Evolutionary conservation across 176 grass and related monocot species (phyloP).

Genomic region (Musa itinerans): DNA sequence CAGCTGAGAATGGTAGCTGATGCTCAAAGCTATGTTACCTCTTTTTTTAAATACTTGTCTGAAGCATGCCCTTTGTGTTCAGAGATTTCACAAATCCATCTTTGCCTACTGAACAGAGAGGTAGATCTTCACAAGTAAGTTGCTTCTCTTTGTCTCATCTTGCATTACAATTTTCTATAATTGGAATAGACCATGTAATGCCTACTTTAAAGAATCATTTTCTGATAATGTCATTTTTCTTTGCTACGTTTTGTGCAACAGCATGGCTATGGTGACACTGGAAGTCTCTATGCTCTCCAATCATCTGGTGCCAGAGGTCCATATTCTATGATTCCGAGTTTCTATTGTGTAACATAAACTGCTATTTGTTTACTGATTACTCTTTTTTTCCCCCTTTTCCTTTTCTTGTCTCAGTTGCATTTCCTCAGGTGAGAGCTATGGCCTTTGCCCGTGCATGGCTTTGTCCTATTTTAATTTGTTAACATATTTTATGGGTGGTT

Average conservation of each 20-base stretch:
- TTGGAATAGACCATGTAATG: not conserved
- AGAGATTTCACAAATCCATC: conserved; percentile 98
- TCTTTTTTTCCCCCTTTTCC: not conserved
- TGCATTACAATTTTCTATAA: not conserved
- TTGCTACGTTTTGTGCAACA: conserved; percentile 17
- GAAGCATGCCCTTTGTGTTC: conserved; percentile 2
- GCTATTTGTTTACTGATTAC: conserved; percentile 3
- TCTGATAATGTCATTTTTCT: conserved; percentile 1
- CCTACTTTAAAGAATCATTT: not conserved
- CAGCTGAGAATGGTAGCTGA: not conserved
- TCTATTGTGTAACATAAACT: not conserved
- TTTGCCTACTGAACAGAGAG: conserved; percentile 78
- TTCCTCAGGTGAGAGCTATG: conserved; percentile 51
- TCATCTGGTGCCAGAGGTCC: conserved; percentile 44
- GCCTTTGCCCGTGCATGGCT: not conserved
- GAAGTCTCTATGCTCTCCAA: conserved; percentile 54
- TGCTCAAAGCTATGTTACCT: not conserved
- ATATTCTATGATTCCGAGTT: not conserved
- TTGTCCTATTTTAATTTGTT: not conserved
- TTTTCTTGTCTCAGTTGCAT: conserved; percentile 43
- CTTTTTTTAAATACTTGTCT: not conserved
- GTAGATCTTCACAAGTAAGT: conserved; percentile 59
- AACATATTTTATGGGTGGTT: conserved; percentile 2
- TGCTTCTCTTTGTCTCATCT: conserved; percentile 5
- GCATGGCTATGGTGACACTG: conserved; percentile 67